Evolutionary conservation across 2,329 filamentous ascomycete species (phyloP), one percentile per base, ranked within the genome.

Genomic region (Pseudopithomyces maydicus): DNA sequence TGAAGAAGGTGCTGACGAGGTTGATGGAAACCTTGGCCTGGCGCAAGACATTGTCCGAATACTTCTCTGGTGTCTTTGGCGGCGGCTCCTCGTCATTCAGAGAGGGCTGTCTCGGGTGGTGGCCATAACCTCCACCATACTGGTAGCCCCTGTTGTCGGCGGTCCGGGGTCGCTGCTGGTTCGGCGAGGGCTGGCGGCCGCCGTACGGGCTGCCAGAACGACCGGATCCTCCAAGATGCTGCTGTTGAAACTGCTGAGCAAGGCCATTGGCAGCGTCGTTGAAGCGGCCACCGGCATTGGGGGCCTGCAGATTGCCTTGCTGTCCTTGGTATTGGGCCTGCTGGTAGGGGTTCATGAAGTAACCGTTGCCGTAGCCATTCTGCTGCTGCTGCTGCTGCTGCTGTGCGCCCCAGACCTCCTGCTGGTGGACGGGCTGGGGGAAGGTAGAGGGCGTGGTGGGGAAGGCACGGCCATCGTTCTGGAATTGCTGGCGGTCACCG

Each of bases 241-340:
- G 94, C 78, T 97, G 92, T 56, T 94, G 96, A 77, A 98, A 96
- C 76, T 99, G 95, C 75, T 97, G 92, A 58, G 93, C 92, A 44
- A 98, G 85, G 29, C 92, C 93, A 69, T 92, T 95, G 68, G 94
- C 96, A 66, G 89, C 90, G 72, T 97, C 92, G 70, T 91, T 92
- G 73, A 81, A 85, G 80, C 77, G 76, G 57, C 81, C 78, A 52
- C 81, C 78, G 51, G 80, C 75, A 62, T 85, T 83, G 47, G 82
- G 82, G 45, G 84, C 81, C 58, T 75, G 78, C 42, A 76, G 68
- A 55, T 76, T 75, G 33, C 72, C 74, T 62, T 80, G 79, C 67
- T 85, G 83, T 58, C 83, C 81, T 64, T 80, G 80, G 61, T 80
- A 79, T 48, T 77, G 74, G 32, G 67, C 66, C 62, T 75, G 73